Base-by-base conservation (phyloP, 768 basidiomycete genomes). In the Russula lepida region DNA sequence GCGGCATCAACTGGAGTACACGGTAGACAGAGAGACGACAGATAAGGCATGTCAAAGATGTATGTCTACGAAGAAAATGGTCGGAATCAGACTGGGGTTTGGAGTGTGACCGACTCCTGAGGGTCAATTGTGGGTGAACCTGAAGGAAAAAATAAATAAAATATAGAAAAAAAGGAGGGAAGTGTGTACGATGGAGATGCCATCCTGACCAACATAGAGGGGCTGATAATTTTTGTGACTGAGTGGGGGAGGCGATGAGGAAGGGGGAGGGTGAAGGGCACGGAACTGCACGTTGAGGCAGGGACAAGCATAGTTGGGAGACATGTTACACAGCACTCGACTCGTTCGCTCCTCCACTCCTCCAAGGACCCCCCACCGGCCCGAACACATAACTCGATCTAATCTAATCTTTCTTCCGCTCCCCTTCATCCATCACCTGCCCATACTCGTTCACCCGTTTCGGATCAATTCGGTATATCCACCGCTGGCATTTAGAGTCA, bases 401-500 rank as follows among this genome's bases (percentile, higher is more conserved):
- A n/a, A 44, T 44, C 49, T 51, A 41, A 50, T 58, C 49, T 41
- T 21, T 23, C 49, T 49, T 58, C 57, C 27, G 6, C 74, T 51
- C 67, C 60, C 48, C 54, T 59, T 28, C 63, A 35, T 70, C 75
- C 74, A 88, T 73, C 66, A 92, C 88, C 74, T 95, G 91, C 47
- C 95, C 95, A 72, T 92, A 98, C 77, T 98, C 95, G 74, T 99
- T 99, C 67, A 92, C 82, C 67, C 97, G 88, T 67, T 89, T 90
- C 68, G 86, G 89, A 75, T 99, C 97, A 70, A 98, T 81, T 44
- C 92, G 86, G 79, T 99, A 99, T 74, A 98, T 98, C 89, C 90
- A 99, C 59, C 93, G 88, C 89, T 95, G 58, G 2, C 2, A 9
- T 13, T 3, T 12, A 25, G 4, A n/a, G 41, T 52, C 23, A 51